A percentile compares a stretch with the other conserved stretches of the same genome.
Evolutionary conservation across 768 basidiomycete genomes (phyloP).

Genomic region (Lanmaoa pseudosensibilis): DNA sequence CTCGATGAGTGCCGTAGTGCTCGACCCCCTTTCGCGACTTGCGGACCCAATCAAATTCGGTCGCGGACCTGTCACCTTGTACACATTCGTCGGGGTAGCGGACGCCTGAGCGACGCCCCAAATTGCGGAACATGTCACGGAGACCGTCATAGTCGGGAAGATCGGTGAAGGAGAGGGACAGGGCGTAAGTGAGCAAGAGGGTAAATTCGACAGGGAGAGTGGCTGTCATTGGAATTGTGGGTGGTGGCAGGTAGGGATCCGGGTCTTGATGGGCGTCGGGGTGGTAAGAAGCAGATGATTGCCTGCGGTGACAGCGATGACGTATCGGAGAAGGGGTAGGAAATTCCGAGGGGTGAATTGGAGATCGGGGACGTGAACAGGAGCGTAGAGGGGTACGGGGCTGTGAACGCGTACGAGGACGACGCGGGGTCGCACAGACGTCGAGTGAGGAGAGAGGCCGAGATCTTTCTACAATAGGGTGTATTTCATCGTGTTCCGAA

Average conservation of each 20-base stretch:
- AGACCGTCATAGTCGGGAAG: conserved; percentile 86
- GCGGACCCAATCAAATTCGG: conserved; percentile 48
- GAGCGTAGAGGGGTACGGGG: conserved; percentile 19
- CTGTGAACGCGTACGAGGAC: conserved; percentile 17
- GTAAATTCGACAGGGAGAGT: conserved; percentile 82
- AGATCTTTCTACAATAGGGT: conserved; percentile 20
- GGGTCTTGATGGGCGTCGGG: conserved; percentile 14
- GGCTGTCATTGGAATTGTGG: conserved; percentile 59
- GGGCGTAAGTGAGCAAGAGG: conserved; percentile 73
- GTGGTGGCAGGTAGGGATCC: conserved; percentile 6
- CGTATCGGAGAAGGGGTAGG: conserved; percentile 22
- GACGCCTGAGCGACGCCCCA: conserved; percentile 54
- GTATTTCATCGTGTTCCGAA: conserved; percentile 7
- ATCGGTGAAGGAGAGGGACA: conserved; percentile 84
- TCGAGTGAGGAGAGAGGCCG: conserved; percentile 7
- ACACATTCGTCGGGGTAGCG: conserved; percentile 32
- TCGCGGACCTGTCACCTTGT: conserved; percentile 17
- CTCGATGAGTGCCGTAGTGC: conserved; percentile 26
- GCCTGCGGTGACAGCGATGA: conserved; percentile 17
- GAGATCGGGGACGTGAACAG: conserved; percentile 8
- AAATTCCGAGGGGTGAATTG: neutral
- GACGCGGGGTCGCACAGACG: conserved; percentile 10
- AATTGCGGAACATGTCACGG: conserved; percentile 64
- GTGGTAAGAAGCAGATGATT: conserved; percentile 22
- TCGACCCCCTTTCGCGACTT: conserved; percentile 32